Percentiles rank a stretch among this genome's conserved stretches.
phyloP scores from a whole-genome alignment of 257 asterid genomes.

The Solanum raphanifolium region DNA sequence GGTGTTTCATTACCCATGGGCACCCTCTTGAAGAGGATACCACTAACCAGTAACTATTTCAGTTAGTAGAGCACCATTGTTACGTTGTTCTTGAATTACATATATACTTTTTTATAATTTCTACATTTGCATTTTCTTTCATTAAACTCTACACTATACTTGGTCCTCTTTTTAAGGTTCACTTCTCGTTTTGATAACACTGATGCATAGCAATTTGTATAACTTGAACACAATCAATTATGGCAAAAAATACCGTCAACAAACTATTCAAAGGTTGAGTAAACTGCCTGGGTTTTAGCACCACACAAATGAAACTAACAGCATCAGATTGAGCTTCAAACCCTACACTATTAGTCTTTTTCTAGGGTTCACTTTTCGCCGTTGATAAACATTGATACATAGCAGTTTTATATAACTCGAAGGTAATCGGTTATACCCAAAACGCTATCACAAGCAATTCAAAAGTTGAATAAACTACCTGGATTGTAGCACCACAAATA shows the following conservation, averaged over 20 bases:
- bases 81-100: neutral
- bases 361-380: neutral
- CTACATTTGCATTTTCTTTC: neutral
- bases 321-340: conserved; percentile 29
- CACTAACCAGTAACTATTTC: neutral
- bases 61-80: neutral
- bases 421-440: neutral
- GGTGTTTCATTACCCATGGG: neutral
- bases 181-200: neutral
- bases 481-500: conserved; percentile 87
- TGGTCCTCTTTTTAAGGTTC: neutral
- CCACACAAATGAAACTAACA: conserved; percentile 82
- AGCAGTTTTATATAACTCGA: neutral
- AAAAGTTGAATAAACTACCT: conserved; percentile 22
- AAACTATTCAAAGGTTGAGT: neutral
- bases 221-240: neutral
- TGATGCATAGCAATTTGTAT: neutral
- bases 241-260: neutral
- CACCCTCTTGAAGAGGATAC: neutral
- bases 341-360: neutral
- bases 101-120: neutral
- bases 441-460: neutral
- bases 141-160: neutral
- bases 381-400: neutral
- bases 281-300: conserved; percentile 66